phyloP scores from a whole-genome alignment of 495 filamentous ascomycete species.

The Paragyromitra xinjiangensis region DNA sequence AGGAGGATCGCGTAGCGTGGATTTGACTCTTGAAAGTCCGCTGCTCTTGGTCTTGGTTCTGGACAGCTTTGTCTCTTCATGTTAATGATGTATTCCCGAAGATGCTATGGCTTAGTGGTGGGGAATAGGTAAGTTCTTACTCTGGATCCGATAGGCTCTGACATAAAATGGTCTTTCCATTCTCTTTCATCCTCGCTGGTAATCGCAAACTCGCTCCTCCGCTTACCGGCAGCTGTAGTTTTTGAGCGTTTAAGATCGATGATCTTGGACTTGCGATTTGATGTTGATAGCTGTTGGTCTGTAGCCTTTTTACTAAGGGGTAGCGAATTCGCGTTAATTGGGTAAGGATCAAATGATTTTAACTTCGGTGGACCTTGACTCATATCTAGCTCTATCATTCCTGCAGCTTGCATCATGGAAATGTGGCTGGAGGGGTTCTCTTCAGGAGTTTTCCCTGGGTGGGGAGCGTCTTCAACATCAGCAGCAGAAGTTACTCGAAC shows the following conservation, averaged over 20 bases:
- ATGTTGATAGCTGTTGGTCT: neutral
- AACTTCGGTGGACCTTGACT: neutral
- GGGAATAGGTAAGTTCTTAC: neutral
- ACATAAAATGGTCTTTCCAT: conserved; percentile 40
- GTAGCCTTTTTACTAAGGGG: neutral
- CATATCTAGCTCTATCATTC: neutral
- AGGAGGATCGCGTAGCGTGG: conserved; percentile 21
- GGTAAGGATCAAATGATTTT: neutral
- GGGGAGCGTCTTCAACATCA: neutral
- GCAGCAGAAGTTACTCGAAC: neutral
- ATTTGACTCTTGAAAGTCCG: conserved; percentile 34
- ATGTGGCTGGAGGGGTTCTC: neutral
- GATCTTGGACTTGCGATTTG: neutral
- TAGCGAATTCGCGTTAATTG: neutral
- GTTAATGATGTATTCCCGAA: neutral
- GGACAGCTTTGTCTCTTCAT: neutral
- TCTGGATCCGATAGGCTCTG: neutral
- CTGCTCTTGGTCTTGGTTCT: neutral
- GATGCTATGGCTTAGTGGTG: neutral
- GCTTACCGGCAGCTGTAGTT: neutral
- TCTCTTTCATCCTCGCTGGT: conserved; percentile 46
- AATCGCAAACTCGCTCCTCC: neutral
- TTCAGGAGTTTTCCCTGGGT: neutral
- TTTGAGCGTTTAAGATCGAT: neutral
- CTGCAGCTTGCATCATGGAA: conserved; percentile 18